Percentiles rank a stretch among this genome's conserved stretches.
Conservation (phyloP, 768 basidiomycete species). For the Strobilomyces echinocephalus region DNA sequence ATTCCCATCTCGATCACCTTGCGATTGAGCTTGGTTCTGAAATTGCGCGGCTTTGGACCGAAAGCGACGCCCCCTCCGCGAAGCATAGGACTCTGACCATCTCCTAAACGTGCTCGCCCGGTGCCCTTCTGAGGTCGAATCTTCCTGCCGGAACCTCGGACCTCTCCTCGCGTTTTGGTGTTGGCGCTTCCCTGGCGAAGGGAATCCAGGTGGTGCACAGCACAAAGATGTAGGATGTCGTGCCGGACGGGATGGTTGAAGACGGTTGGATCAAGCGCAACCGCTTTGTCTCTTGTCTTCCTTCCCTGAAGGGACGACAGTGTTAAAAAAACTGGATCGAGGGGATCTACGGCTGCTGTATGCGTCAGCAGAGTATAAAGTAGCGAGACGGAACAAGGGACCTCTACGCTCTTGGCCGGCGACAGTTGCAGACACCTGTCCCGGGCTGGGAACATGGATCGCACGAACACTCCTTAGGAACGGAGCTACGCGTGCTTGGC, state of each 20-base stretch:
- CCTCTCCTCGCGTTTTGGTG: slow-evolving; percentile 90
- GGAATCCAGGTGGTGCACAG: slow-evolving; percentile 80
- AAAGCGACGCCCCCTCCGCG: slow-evolving; percentile 91
- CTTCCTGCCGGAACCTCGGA: slow-evolving; percentile 84
- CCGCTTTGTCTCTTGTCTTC: slow-evolving; percentile 42
- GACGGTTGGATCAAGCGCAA: slow-evolving; percentile 71
- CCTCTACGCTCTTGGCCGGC: slow-evolving; percentile 14
- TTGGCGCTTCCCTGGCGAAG: slow-evolving; percentile 89
- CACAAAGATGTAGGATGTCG: slow-evolving; percentile 91
- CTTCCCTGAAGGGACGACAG: slow-evolving; percentile 52
- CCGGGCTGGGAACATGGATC: not conserved
- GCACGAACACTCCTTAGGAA: not conserved
- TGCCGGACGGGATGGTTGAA: slow-evolving; percentile 86
- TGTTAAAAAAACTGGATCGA: slow-evolving; percentile 53
- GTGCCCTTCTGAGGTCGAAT: slow-evolving; percentile 89
- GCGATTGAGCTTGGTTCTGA: slow-evolving; percentile 85
- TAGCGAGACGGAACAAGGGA: slow-evolving; percentile 7
- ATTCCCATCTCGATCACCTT: slow-evolving; percentile 93
- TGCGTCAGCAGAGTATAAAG: slow-evolving; percentile 5
- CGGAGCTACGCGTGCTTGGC: slow-evolving; percentile 8
- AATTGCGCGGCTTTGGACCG: slow-evolving; percentile 88
- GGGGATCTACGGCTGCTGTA: slow-evolving; percentile 34
- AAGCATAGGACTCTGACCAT: slow-evolving; percentile 80
- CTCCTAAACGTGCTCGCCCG: slow-evolving; percentile 86
- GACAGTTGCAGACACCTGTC: slow-evolving; percentile 10